These are phyloP conservation scores for Fusarium protoensiforme DNA, from an alignment of 2,329 filamentous ascomycete species.

Conservation along the genomic window DNA sequence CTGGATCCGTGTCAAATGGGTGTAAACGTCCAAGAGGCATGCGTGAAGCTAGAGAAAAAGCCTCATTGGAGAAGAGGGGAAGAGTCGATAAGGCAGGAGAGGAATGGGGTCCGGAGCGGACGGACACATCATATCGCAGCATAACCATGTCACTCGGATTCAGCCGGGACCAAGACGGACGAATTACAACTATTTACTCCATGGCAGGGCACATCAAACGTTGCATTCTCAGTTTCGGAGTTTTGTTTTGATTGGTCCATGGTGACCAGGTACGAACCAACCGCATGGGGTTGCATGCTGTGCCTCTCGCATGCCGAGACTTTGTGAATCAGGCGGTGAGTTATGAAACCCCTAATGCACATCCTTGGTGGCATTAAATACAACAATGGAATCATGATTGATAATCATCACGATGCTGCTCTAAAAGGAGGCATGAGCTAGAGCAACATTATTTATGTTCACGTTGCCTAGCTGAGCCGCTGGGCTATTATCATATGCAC, in stretches of 20 bases:
- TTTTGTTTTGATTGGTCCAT: background rate
- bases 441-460: background rate
- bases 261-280: background rate
- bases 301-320: background rate
- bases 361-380: background rate
- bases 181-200: background rate
- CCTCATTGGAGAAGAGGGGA: background rate
- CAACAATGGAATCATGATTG: background rate
- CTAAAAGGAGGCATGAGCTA: background rate
- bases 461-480: background rate
- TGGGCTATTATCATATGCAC: fast-evolving
- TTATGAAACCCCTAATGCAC: background rate
- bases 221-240: background rate
- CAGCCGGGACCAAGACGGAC: background rate
- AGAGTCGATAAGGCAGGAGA: background rate
- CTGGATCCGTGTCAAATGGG: background rate
- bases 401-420: background rate
- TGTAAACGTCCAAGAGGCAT: background rate
- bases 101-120: background rate
- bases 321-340: background rate
- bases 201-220: background rate
- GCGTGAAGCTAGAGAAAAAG: background rate
- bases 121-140: background rate
- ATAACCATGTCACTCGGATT: background rate
- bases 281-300: slow-evolving; percentile 2